These are phyloP conservation scores for Aegilops sharonensis DNA, from an alignment of 176 grass and related monocot genomes.

Conservation along the genomic window DNA sequence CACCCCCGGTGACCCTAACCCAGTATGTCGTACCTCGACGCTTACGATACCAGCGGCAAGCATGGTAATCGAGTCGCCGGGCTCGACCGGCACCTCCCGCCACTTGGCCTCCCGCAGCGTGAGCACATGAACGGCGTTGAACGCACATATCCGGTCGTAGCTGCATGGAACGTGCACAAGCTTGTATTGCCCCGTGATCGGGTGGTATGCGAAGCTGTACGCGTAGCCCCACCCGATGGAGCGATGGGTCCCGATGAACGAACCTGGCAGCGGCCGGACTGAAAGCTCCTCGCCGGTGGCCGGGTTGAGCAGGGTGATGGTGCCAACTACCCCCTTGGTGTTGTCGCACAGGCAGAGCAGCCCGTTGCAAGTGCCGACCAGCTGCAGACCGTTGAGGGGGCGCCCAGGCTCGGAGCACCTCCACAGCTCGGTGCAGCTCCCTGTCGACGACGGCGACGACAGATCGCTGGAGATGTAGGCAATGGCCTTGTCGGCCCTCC, in stretches of 20 bases:
- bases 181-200: not conserved
- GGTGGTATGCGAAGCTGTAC: not conserved
- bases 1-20: not conserved
- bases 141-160: too few species aligned
- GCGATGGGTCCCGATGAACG: too few species aligned
- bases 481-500: too few species aligned
- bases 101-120: not conserved
- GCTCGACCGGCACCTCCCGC: not conserved
- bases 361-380: not conserved
- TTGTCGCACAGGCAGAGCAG: not conserved
- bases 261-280: not conserved
- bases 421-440: too few species aligned
- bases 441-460: too few species aligned
- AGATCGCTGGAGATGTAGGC: too few species aligned
- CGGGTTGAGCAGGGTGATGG: not conserved
- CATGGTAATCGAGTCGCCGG: not conserved
- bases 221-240: not conserved
- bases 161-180: not conserved
- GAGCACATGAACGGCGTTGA: not conserved
- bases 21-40: not conserved
- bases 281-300: not conserved
- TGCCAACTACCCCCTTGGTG: not conserved
- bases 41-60: not conserved
- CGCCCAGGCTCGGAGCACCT: too few species aligned
- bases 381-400: too few species aligned